Evolutionary conservation across 208 protist species (phyloP).

Genomic region (Leishmania tropica): DNA sequence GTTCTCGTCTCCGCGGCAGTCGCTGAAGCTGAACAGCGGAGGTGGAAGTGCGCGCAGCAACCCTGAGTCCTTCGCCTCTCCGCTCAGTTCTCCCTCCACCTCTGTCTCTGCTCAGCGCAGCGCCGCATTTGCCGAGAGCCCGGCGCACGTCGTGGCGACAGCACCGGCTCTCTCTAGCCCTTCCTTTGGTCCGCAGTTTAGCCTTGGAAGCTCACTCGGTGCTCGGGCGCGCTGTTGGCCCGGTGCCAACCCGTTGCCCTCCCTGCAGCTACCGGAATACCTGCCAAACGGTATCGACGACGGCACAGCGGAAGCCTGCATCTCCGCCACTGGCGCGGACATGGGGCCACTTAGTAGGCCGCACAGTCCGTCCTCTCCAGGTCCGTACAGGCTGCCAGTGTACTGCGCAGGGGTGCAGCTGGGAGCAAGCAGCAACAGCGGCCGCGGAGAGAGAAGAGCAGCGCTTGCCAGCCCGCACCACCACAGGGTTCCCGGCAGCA

Average conservation of each 20-base stretch:
- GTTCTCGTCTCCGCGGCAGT: not conserved
- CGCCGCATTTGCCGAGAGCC: not conserved
- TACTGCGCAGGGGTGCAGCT: conserved; percentile 12
- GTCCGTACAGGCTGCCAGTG: conserved; percentile 10
- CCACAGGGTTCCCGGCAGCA: not conserved
- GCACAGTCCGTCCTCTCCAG: conserved; percentile 12
- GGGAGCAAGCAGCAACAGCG: conserved; percentile 10
- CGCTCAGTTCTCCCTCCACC: conserved; percentile 10
- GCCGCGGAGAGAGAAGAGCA: conserved; percentile 1
- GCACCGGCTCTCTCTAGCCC: conserved; percentile 13
- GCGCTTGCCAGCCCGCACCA: not conserved
- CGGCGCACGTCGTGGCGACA: not conserved
- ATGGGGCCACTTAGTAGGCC: conserved; percentile 2
- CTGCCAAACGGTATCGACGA: not conserved
- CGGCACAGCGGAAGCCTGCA: conserved; percentile 2
- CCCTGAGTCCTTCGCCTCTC: conserved; percentile 14
- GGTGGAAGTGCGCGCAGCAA: conserved; percentile 9
- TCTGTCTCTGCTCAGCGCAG: conserved; percentile 2
- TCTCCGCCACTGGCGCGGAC: not conserved
- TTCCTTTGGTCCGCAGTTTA: conserved; percentile 6
- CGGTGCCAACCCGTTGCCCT: not conserved
- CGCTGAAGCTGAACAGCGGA: not conserved
- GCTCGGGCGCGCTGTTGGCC: not conserved
- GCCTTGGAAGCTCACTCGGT: no score
- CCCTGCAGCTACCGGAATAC: conserved; percentile 15